phyloP scores from a whole-genome alignment of 106 monocot genomes.

The Allium sativum region DNA sequence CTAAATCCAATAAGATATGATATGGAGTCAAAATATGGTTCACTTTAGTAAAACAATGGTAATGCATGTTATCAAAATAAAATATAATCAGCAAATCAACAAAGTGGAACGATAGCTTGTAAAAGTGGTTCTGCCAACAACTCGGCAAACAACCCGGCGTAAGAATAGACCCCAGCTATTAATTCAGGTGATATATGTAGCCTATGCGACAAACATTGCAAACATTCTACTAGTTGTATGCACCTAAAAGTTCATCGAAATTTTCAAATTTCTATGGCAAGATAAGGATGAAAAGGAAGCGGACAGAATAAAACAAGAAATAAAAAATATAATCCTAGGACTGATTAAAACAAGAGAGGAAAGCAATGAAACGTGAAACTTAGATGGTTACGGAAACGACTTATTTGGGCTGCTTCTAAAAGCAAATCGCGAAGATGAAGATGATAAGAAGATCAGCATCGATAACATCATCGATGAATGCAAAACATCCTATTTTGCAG shows the following conservation, averaged over 20 bases:
- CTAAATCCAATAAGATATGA: no score
- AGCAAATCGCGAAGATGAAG: background rate
- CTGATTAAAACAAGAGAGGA: constrained; percentile 7
- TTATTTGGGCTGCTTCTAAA: constrained; percentile 8
- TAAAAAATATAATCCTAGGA: constrained; percentile 2
- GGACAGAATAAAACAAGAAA: constrained; percentile 4
- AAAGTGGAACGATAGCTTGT: no score
- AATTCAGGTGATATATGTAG: background rate
- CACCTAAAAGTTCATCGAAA: background rate
- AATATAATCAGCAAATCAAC: no score
- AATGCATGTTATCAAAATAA: no score
- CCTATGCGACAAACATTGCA: background rate
- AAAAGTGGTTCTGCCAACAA: no score
- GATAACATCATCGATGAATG: constrained; percentile 11
- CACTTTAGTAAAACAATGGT: no score
- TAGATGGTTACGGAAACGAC: constrained; percentile 11
- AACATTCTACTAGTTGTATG: background rate
- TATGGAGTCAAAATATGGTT: no score
- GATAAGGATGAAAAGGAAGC: constrained; percentile 10
- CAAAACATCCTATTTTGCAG: constrained; percentile 9
- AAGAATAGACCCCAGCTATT: no score
- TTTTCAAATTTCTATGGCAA: background rate
- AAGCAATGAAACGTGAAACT: background rate
- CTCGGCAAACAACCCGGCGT: no score
- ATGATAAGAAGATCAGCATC: background rate